These are phyloP conservation scores for Suillus americanus DNA, from an alignment of 768 basidiomycete species.

Conservation along the genomic window DNA sequence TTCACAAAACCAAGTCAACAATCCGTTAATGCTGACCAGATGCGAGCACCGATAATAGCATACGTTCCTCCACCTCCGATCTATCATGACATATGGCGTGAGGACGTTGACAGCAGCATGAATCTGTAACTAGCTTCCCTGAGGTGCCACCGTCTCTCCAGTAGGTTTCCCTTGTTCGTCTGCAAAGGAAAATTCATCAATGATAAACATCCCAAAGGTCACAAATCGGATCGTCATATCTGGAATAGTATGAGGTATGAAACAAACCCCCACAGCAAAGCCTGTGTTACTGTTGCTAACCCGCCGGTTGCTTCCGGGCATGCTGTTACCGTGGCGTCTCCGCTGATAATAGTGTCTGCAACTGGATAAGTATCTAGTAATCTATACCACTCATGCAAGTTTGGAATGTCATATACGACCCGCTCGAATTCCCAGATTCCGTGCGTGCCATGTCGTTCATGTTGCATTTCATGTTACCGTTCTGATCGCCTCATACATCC, in stretches of 20 bases:
- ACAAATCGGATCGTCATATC: conserved; percentile 40
- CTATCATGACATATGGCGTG: conserved; percentile 33
- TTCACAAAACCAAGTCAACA: not conserved
- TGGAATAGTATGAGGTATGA: not conserved
- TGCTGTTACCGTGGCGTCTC: conserved; percentile 3
- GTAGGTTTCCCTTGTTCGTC: conserved; percentile 57
- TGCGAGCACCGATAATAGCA: conserved; percentile 75
- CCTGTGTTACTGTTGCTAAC: conserved; percentile 3
- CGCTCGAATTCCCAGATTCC: conserved; percentile 32
- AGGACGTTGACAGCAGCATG: conserved; percentile 6
- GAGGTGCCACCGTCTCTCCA: conserved; percentile 43
- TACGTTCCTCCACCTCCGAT: conserved; percentile 91
- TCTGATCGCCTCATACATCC: conserved; percentile 10
- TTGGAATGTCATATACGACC: conserved; percentile 40
- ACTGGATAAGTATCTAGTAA: conserved; percentile 12
- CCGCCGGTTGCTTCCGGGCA: conserved; percentile 3
- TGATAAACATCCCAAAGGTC: conserved; percentile 88
- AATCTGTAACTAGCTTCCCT: conserved; percentile 38
- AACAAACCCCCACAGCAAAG: conserved; percentile 10
- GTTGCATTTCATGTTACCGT: conserved; percentile 11
- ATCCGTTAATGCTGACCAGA: conserved; percentile 52
- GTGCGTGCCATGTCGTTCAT: conserved; percentile 25
- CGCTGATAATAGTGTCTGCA: conserved; percentile 9
- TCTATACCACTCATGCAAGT: conserved; percentile 37
- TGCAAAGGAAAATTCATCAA: conserved; percentile 73